These are phyloP conservation scores for Candida dubliniensis DNA, from an alignment of 1,139 yeast genomes.

Conservation along the genomic window DNA sequence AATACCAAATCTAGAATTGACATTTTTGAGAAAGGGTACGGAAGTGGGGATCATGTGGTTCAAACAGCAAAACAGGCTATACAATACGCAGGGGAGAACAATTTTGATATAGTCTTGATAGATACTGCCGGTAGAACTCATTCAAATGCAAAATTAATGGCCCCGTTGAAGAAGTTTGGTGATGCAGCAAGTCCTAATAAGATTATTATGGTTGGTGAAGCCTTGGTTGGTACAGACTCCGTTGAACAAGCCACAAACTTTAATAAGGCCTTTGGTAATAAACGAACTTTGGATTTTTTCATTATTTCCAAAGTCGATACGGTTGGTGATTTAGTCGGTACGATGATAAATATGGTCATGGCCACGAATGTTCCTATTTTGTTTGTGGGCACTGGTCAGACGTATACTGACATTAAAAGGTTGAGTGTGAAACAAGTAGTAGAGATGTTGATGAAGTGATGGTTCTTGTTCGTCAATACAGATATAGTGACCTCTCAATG, in stretches of 20 bases:
- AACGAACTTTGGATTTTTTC: conserved; percentile 81
- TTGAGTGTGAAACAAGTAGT: conserved; percentile 93
- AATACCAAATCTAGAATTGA: conserved; percentile 61
- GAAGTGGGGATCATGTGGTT: conserved; percentile 91
- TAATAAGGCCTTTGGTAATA: conserved; percentile 88
- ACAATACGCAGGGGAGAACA: conserved; percentile 54
- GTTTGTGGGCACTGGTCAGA: conserved; percentile 96
- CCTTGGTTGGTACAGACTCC: conserved; percentile 95
- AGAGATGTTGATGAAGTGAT: conserved; percentile 62
- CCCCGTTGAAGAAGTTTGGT: conserved; percentile 92
- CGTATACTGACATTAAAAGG: conserved; percentile 92
- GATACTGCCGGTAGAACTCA: conserved; percentile 99
- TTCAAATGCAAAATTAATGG: conserved; percentile 92
- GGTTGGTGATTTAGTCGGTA: conserved; percentile 94
- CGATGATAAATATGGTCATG: conserved; percentile 97
- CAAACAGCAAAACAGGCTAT: conserved; percentile 95
- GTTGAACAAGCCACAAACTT: conserved; percentile 94
- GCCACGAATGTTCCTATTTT: conserved; percentile 94
- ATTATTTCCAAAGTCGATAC: conserved; percentile 95
- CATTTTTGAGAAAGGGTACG: conserved; percentile 91
- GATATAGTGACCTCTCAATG: not conserved
- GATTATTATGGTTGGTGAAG: conserved; percentile 98
- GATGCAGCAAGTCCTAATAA: conserved; percentile 94
- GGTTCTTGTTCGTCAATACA: not conserved
- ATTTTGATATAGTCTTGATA: conserved; percentile 82